Conservation (phyloP, 257 asterid genomes). For the Nemophila menziesii region DNA sequence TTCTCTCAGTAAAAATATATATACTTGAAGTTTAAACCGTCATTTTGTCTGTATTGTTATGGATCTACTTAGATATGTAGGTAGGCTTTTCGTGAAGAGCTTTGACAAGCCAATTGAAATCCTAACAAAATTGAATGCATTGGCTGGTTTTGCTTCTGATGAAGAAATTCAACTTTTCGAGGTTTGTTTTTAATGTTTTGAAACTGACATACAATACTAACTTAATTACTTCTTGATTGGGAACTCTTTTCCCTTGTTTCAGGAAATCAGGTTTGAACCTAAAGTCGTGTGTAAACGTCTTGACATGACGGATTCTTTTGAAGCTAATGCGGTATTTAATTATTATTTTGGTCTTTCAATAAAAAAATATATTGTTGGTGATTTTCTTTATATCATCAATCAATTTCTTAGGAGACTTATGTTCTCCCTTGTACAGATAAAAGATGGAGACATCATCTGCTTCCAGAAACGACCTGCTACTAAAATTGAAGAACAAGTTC, state of each 20-base stretch:
- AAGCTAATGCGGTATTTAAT: conserved; percentile 30
- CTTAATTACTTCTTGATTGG: too few relatives aligned
- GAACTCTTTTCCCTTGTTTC: too few relatives aligned
- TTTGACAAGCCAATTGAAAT: conserved; percentile 50
- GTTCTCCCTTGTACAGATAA: conserved; percentile 30
- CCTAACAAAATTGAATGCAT: conserved; percentile 32
- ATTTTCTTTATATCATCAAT: background rate
- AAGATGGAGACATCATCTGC: conserved; percentile 47
- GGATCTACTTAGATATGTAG: conserved; percentile 45
- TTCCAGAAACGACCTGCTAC: conserved; percentile 30
- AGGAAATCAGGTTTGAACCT: conserved; percentile 44
- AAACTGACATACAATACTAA: too few relatives aligned
- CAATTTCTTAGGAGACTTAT: too few relatives aligned
- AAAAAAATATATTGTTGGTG: background rate
- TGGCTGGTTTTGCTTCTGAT: too few relatives aligned
- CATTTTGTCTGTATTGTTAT: background rate
- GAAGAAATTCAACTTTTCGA: conserved; percentile 66
- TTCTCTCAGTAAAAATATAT: too few relatives aligned
- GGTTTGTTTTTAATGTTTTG: conserved; percentile 20
- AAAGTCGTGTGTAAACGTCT: conserved; percentile 32
- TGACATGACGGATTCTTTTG: conserved; percentile 27
- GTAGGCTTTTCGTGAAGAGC: too few relatives aligned
- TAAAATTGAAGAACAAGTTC: conserved; percentile 19
- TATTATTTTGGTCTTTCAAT: background rate
- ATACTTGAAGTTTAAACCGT: background rate